These are phyloP conservation scores for Psilocybe mexicana DNA, from an alignment of 1,284 basidiomycete genomes.

Conservation along the genomic window DNA sequence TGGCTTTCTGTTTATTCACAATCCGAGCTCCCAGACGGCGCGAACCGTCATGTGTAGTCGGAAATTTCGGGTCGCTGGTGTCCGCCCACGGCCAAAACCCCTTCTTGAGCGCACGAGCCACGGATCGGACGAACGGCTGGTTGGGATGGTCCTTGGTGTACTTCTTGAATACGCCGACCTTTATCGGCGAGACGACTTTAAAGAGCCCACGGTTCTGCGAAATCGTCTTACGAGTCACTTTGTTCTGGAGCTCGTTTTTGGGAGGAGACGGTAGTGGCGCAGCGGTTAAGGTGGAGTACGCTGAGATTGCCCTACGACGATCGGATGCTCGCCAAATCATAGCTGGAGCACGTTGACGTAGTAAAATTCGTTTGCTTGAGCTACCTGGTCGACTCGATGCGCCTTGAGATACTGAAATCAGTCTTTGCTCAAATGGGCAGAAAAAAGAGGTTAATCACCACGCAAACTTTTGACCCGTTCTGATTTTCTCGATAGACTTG, in stretches of 20 bases:
- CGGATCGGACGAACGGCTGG: slow-evolving; percentile 30
- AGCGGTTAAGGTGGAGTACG: slow-evolving; percentile 19
- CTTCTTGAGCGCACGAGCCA: slow-evolving; percentile 24
- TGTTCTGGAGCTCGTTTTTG: slow-evolving; percentile 20
- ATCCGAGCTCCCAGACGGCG: not conserved
- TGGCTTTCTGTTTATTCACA: slow-evolving; percentile 1
- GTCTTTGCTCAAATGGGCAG: not conserved
- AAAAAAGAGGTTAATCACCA: not conserved
- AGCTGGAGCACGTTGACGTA: not conserved
- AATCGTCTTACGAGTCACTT: slow-evolving; percentile 18
- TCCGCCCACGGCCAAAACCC: slow-evolving; percentile 39
- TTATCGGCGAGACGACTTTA: slow-evolving; percentile 36
- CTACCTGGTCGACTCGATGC: not conserved
- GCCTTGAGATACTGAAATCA: not conserved
- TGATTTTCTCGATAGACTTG: too few species aligned
- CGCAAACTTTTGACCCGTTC: too few species aligned
- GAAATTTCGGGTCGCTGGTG: slow-evolving; percentile 21
- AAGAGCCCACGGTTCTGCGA: slow-evolving; percentile 30
- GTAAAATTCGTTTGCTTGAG: not conserved
- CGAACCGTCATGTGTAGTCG: slow-evolving; percentile 29
- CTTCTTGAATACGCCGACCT: slow-evolving; percentile 30
- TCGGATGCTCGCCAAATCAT: not conserved
- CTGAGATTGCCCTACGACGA: not conserved
- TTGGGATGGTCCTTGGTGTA: slow-evolving; percentile 32
- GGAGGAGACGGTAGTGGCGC: slow-evolving; percentile 21